These are phyloP conservation scores for Neonothopanus nambi DNA, from an alignment of 1,284 basidiomycete species.

Conservation along the genomic window DNA sequence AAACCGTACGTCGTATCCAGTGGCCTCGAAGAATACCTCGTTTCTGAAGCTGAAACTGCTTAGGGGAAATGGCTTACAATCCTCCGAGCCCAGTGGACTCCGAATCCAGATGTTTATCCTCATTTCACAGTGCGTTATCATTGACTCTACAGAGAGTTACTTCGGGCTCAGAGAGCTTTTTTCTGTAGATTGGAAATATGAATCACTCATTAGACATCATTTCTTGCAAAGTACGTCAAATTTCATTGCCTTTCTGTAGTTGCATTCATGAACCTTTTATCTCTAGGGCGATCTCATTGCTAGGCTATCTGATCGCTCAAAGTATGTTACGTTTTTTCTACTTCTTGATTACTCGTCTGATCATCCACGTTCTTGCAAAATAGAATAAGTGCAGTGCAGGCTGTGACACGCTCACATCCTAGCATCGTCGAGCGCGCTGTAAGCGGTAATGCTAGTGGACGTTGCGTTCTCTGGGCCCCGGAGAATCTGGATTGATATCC, in stretches of 20 bases:
- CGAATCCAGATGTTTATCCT: constrained; percentile 74
- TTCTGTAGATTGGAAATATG: constrained; percentile 68
- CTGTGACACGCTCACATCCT: constrained; percentile 85
- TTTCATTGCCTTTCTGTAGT: neutral
- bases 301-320: constrained; percentile 53
- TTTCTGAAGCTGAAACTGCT: neutral
- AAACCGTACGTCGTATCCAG: constrained; percentile 53
- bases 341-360: constrained; percentile 6
- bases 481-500: constrained; percentile 17
- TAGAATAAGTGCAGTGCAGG: constrained; percentile 78
- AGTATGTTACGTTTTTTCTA: constrained; percentile 38
- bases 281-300: constrained; percentile 65
- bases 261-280: neutral
- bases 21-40: neutral
- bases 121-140: constrained; percentile 67
- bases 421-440: constrained; percentile 68
- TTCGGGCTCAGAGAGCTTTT: neutral
- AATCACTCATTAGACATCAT: constrained; percentile 73
- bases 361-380: constrained; percentile 5
- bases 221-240: constrained; percentile 58
- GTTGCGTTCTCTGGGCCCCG: constrained; percentile 79
- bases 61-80: constrained; percentile 80
- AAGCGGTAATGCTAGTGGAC: constrained; percentile 74
- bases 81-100: constrained; percentile 72
- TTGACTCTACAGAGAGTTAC: neutral